Base-by-base conservation (phyloP, 305 asterid genomes). In the Solanum chacoense region DNA sequence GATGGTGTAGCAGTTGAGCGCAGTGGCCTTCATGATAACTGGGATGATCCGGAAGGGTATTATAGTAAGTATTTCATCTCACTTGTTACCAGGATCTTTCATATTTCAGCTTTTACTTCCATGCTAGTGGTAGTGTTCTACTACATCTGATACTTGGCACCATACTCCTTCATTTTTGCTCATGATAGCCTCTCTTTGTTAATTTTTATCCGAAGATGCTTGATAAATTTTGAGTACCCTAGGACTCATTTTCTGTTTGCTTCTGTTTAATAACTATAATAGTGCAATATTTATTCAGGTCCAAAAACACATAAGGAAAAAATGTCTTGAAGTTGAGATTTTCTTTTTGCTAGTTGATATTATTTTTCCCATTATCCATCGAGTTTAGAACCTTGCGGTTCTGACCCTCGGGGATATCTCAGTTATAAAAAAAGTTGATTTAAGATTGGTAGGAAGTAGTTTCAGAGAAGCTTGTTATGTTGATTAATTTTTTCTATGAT, bases 31-130 rank as follows among this genome's bases (percentile, higher is more conserved):
- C 89, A 96, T 92, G 99, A 98, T 90, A 98, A 98, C 90, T 98
- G 99, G 99, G 99, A 98, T 93, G 99, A 98, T 87, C 94, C 99
- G 3, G 99, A 98, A 91, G 99, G 99, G 83, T 98, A 98, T 92
- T 98, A 98, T 88, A 97, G 99, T 98, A 92, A 90, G 95, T 91
- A 50, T 83, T 22, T 83, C 73, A 50, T 42, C 87, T 83, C 42
- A 50, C 42, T 31, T 50, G 18, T 83, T 55, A 50, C 87, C 73
- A 10, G 12, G 73, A 50, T 20, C 11, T 32, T 83, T 55, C 42
- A 55, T 83, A 10, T 83, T 83, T 83, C 11, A 20, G 73, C 42
- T 20, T 50, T 50, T 20, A 50, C 73, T 20, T 31, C 11, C 11
- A 83, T 31, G 73, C 40, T 29, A 65, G 87, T n/a, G 20, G 59